Percentiles rank a stretch among this genome's conserved stretches.
Conservation (phyloP, 306 rosid species). For the Cucurbita moschata region DNA sequence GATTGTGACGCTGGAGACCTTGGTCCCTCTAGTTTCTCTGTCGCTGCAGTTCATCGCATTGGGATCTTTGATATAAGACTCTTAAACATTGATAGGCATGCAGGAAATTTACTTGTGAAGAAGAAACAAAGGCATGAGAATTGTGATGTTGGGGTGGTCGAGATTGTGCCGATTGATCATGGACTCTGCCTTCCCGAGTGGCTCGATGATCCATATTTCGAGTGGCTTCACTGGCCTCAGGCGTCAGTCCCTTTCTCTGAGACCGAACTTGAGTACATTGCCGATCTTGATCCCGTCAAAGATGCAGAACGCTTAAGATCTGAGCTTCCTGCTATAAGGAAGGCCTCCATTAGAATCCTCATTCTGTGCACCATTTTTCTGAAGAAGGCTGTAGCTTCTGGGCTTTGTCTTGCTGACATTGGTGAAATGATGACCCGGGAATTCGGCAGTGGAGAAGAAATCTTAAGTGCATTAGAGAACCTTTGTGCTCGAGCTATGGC, state of each 20-base stretch:
- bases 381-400: slow-evolving; percentile 51
- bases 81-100: slow-evolving; percentile 80
- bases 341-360: slow-evolving; percentile 62
- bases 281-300: slow-evolving; percentile 58
- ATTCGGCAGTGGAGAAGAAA: slow-evolving; percentile 33
- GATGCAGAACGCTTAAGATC: slow-evolving; percentile 59
- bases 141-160: slow-evolving; percentile 21
- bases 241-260: slow-evolving; percentile 69
- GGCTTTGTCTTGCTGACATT: slow-evolving; percentile 60
- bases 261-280: slow-evolving; percentile 52
- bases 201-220: slow-evolving; percentile 90
- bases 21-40: slow-evolving; percentile 65
- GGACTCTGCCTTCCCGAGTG: slow-evolving; percentile 93
- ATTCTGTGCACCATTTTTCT: slow-evolving; percentile 68
- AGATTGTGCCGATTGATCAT: slow-evolving; percentile 87
- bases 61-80: slow-evolving; percentile 68
- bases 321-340: slow-evolving; percentile 46
- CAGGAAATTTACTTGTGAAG: slow-evolving; percentile 79
- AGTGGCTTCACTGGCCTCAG: slow-evolving; percentile 98
- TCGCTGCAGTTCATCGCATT: slow-evolving; percentile 57
- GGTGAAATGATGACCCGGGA: slow-evolving; percentile 75
- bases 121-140: slow-evolving; percentile 22
- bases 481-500: slow-evolving; percentile 45
- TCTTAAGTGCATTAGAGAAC: slow-evolving; percentile 37
- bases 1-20: slow-evolving; percentile 79